Conservation (phyloP, 2,329 filamentous ascomycete species). For the Colletotrichum sp. region DNA sequence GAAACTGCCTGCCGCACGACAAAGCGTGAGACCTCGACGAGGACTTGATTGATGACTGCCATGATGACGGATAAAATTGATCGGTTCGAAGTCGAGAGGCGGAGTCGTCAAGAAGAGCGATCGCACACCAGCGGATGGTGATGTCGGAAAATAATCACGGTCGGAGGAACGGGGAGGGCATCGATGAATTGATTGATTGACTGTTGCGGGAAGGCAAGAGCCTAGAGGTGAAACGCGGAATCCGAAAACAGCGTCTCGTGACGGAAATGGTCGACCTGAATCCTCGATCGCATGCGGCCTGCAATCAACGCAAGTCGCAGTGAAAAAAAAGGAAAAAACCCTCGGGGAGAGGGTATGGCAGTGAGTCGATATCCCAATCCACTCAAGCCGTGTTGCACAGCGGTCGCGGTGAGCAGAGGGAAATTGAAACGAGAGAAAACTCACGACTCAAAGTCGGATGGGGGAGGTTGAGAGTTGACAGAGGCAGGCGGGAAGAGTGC, state of each 20-base stretch:
- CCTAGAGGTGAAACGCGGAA: not conserved
- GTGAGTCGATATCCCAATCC: not conserved
- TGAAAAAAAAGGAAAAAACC: not conserved
- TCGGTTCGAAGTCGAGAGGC: not conserved
- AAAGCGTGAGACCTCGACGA: slow-evolving; percentile 40
- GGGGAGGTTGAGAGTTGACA: slow-evolving; percentile 10
- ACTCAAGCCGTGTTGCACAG: not conserved
- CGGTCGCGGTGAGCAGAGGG: not conserved
- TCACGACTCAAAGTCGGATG: slow-evolving; percentile 17
- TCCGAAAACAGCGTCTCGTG: slow-evolving; percentile 15
- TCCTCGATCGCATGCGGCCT: slow-evolving; percentile 17
- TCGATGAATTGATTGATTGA: not conserved
- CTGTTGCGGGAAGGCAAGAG: not conserved
- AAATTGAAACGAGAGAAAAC: slow-evolving; percentile 8
- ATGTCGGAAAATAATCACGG: slow-evolving; percentile 10
- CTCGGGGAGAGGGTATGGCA: not conserved
- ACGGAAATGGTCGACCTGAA: slow-evolving; percentile 12
- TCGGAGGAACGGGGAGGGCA: slow-evolving; percentile 3
- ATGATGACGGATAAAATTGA: slow-evolving; percentile 28
- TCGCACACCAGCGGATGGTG: slow-evolving; percentile 8
- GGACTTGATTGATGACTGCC: slow-evolving; percentile 39
- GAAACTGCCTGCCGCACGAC: slow-evolving; percentile 32
- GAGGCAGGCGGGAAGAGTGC: not conserved
- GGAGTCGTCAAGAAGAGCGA: not conserved
- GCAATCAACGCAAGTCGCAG: not conserved